Conservation (phyloP, 2,329 filamentous ascomycete species). For the Exophiala aquamarina region DNA sequence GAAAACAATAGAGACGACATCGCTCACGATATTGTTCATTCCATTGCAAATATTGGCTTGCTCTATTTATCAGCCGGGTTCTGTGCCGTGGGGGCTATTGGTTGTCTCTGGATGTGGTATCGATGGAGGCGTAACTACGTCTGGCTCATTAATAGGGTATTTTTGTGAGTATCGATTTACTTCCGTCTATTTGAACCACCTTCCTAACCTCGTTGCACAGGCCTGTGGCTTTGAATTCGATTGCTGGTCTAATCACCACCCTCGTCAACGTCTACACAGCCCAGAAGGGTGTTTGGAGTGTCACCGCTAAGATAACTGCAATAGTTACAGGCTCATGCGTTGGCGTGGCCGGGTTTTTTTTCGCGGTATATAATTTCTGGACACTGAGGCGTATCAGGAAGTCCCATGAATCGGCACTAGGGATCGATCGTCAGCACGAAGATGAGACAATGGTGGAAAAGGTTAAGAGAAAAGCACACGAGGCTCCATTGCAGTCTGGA, state of each 20-base stretch:
- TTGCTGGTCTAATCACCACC: constrained; percentile 52
- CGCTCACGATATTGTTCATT: constrained; percentile 33
- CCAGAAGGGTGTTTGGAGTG: constrained; percentile 32
- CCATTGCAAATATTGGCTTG: constrained; percentile 40
- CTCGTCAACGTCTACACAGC: constrained; percentile 49
- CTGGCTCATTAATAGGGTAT: constrained; percentile 55
- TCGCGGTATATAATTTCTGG: constrained; percentile 39
- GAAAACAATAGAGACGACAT: constrained; percentile 29
- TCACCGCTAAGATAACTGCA: constrained; percentile 32
- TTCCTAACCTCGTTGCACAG: constrained; percentile 22
- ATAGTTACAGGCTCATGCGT: constrained; percentile 27
- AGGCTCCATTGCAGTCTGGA: constrained; percentile 16
- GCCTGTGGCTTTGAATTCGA: constrained; percentile 44
- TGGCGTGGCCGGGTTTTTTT: constrained; percentile 28
- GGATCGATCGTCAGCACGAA: constrained; percentile 18
- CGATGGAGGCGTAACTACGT: constrained; percentile 52
- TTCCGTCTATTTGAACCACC: not conserved
- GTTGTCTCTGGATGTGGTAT: constrained; percentile 47
- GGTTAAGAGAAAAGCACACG: constrained; percentile 20
- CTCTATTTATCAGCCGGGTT: constrained; percentile 47
- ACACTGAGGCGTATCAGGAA: constrained; percentile 35
- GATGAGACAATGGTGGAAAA: constrained; percentile 24
- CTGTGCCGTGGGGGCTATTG: constrained; percentile 42
- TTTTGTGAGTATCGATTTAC: constrained; percentile 37
- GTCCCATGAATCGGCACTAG: constrained; percentile 34